A percentile compares a stretch with the other conserved stretches of the same genome.
phyloP scores from a whole-genome alignment of 2,329 filamentous ascomycete species.

The Huntiella moniliformis region DNA sequence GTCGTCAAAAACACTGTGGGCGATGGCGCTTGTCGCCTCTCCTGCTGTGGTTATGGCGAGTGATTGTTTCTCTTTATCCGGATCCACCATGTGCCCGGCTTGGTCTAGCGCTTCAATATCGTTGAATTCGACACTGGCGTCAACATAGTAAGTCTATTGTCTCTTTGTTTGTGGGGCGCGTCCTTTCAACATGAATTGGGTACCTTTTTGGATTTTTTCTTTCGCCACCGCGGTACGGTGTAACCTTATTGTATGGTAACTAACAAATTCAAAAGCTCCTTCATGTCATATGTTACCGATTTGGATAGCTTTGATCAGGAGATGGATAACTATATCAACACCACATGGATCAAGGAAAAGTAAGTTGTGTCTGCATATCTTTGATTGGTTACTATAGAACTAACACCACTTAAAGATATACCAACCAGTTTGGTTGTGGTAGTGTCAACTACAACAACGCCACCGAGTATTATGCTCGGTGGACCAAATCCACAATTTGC shows the following conservation, averaged over 20 bases:
- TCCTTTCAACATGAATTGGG: neutral
- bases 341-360: constrained; percentile 60
- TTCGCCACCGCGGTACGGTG: neutral
- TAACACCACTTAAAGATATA: constrained; percentile 42
- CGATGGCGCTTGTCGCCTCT: constrained; percentile 4
- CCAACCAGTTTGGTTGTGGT: constrained; percentile 61
- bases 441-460: constrained; percentile 61
- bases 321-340: constrained; percentile 53
- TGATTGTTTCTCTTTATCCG: constrained; percentile 9
- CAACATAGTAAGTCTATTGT: constrained; percentile 10
- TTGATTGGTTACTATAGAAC: neutral
- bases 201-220: neutral
- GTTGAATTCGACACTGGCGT: constrained; percentile 4
- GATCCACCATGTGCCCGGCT: constrained; percentile 8
- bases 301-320: constrained; percentile 58
- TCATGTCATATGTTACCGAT: constrained; percentile 65
- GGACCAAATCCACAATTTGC: constrained; percentile 80
- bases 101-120: constrained; percentile 10
- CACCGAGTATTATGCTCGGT: constrained; percentile 73
- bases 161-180: no score
- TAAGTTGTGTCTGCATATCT: constrained; percentile 25
- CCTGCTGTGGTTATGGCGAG: constrained; percentile 8
- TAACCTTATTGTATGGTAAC: neutral
- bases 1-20: constrained; percentile 7
- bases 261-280: constrained; percentile 39